A percentile compares a stretch with the other conserved stretches of the same genome.
These are phyloP conservation scores for Vitis riparia DNA, from an alignment of 164 flowering plant genomes.

Conservation along the genomic window DNA sequence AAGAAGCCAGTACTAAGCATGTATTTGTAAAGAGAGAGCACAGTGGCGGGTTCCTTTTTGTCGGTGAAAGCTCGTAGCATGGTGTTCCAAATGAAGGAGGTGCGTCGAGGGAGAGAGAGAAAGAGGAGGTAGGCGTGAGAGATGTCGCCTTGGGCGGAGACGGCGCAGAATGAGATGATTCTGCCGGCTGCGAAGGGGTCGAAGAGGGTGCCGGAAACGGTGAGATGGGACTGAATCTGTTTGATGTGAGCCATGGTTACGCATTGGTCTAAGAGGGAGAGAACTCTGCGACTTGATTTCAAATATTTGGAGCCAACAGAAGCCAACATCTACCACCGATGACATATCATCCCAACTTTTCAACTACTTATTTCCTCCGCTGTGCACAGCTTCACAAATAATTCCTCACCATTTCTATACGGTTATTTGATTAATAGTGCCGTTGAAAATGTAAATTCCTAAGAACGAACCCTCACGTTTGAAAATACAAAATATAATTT, in stretches of 20 bases:
- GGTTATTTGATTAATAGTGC: too few relatives aligned
- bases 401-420: too few relatives aligned
- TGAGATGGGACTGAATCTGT: conserved; percentile 64
- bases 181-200: conserved; percentile 52
- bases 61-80: conserved; percentile 45
- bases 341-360: too few relatives aligned
- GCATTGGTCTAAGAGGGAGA: conserved; percentile 44
- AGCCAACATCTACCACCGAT: too few relatives aligned
- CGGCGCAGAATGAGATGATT: conserved; percentile 43
- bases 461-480: too few relatives aligned
- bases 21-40: conserved; percentile 33
- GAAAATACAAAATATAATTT: too few relatives aligned
- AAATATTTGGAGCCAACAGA: not conserved
- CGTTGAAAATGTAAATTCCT: too few relatives aligned
- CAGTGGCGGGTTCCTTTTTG: conserved; percentile 29
- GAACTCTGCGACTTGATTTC: conserved; percentile 39
- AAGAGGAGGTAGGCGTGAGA: conserved; percentile 43
- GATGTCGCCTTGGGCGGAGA: conserved; percentile 29
- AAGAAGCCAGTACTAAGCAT: conserved; percentile 37
- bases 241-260: conserved; percentile 46
- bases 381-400: too few relatives aligned
- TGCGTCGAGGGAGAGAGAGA: conserved; percentile 28
- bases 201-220: conserved; percentile 40
- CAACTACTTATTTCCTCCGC: too few relatives aligned
- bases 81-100: conserved; percentile 65